Conservation (phyloP, 1,139 yeast species). For the Sugiyamaella castrensis region DNA sequence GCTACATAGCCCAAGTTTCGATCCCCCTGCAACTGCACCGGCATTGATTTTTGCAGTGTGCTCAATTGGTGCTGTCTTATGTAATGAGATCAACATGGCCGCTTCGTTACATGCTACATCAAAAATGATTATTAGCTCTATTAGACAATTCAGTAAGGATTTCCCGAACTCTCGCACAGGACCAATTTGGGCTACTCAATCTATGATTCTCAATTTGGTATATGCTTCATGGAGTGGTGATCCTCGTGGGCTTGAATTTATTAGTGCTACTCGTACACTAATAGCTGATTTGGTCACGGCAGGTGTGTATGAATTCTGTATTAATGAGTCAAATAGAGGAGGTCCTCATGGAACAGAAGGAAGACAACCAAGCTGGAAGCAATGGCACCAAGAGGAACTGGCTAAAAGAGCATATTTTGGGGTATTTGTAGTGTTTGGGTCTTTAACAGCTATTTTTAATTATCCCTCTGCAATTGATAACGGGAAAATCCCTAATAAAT, state of each 20-base stretch:
- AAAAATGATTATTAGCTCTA: slow-evolving; percentile 27
- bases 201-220: slow-evolving; percentile 31
- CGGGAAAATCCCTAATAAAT: slow-evolving; percentile 25
- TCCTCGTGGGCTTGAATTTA: slow-evolving; percentile 33
- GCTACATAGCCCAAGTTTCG: slow-evolving; percentile 36
- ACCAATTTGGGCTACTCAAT: slow-evolving; percentile 35
- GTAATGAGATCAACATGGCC: slow-evolving; percentile 34
- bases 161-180: slow-evolving; percentile 25
- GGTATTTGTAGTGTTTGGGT: slow-evolving; percentile 32
- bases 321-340: slow-evolving; percentile 2
- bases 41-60: slow-evolving; percentile 36
- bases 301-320: slow-evolving; percentile 19
- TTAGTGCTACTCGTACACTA: slow-evolving; percentile 28
- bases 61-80: slow-evolving; percentile 37
- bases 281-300: slow-evolving; percentile 26
- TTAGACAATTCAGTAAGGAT: slow-evolving; percentile 26
- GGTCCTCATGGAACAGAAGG: background rate
- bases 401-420: slow-evolving; percentile 35
- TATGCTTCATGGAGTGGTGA: slow-evolving; percentile 37
- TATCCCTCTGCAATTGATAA: slow-evolving; percentile 31
- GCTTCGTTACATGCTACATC: slow-evolving; percentile 30
- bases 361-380: slow-evolving; percentile 24
- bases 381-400: slow-evolving; percentile 35
- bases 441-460: slow-evolving; percentile 33
- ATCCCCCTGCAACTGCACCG: slow-evolving; percentile 33